Percentiles rank a stretch among this genome's conserved stretches.
phyloP scores from a whole-genome alignment of 768 basidiomycete genomes.

The Thelephora aurantiotincta region DNA sequence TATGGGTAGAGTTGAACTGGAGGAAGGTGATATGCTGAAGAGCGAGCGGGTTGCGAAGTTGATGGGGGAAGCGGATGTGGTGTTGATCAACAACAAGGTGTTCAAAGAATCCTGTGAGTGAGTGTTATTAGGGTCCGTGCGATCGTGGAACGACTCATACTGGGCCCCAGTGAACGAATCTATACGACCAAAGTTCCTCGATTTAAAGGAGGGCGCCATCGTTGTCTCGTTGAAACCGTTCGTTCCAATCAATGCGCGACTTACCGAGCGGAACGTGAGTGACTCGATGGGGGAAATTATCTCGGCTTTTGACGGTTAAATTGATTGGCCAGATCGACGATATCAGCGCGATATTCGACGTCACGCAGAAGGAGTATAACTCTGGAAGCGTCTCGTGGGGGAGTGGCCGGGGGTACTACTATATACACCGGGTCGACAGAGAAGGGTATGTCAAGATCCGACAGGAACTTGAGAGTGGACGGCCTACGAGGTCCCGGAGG shows the following conservation, averaged over 20 bases:
- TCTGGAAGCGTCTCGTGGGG: slow-evolving; percentile 78
- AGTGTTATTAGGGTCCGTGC: not conserved
- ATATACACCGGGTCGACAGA: slow-evolving; percentile 66
- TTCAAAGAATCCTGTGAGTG: slow-evolving; percentile 60
- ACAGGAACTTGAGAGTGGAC: slow-evolving; percentile 31
- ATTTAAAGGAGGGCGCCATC: slow-evolving; percentile 84
- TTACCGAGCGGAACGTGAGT: slow-evolving; percentile 70
- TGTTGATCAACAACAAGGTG: slow-evolving; percentile 82
- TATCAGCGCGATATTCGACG: slow-evolving; percentile 72
- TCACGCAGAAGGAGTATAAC: slow-evolving; percentile 49
- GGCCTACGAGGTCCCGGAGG: not conserved
- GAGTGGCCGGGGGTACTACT: slow-evolving; percentile 54
- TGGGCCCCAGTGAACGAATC: slow-evolving; percentile 63
- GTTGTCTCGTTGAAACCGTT: slow-evolving; percentile 85
- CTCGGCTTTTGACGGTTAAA: not conserved
- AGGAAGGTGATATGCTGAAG: slow-evolving; percentile 77
- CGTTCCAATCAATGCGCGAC: slow-evolving; percentile 53
- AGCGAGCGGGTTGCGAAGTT: slow-evolving; percentile 53
- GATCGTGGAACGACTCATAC: not conserved
- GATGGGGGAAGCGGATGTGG: slow-evolving; percentile 74
- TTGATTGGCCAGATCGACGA: slow-evolving; percentile 42
- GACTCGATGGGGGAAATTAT: slow-evolving; percentile 1
- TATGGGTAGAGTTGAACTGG: slow-evolving; percentile 62
- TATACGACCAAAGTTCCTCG: slow-evolving; percentile 79
- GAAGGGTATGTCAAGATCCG: slow-evolving; percentile 49